phyloP scores from a whole-genome alignment of 352 stramenopile genomes.

The Globisporangium cylindrosporum region DNA sequence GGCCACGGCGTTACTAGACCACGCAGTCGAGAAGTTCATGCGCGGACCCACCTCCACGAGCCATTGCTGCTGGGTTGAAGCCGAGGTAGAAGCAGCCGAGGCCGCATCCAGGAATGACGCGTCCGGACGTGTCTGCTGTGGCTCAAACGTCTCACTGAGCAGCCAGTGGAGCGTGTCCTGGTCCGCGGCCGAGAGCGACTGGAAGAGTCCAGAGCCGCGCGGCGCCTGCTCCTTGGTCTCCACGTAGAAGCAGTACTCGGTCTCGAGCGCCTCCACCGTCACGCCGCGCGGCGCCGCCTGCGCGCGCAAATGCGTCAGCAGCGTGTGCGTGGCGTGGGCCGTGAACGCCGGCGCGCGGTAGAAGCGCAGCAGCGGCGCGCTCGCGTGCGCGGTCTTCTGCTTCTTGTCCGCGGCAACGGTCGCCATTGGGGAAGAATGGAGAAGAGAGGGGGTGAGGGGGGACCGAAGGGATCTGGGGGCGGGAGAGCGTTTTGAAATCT shows the following conservation, averaged over 20 bases:
- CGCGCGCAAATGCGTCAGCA: slow-evolving; percentile 39
- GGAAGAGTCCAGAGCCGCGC: slow-evolving; percentile 16
- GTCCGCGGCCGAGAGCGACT: slow-evolving; percentile 46
- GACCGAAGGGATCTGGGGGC: background rate
- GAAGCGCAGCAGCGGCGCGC: slow-evolving; percentile 57
- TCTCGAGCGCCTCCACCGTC: slow-evolving; percentile 67
- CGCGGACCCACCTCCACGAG: slow-evolving; percentile 97
- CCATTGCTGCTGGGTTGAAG: slow-evolving; percentile 33
- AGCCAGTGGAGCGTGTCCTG: slow-evolving; percentile 92
- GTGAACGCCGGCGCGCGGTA: slow-evolving; percentile 78
- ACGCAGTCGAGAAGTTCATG: slow-evolving; percentile 98
- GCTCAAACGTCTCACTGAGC: slow-evolving; percentile 96
- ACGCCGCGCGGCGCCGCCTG: slow-evolving; percentile 27
- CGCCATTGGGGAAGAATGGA: background rate
- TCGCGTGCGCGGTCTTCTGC: slow-evolving; percentile 49
- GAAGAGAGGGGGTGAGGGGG: background rate
- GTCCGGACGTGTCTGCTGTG: slow-evolving; percentile 62
- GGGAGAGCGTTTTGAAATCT: slow-evolving; percentile 6
- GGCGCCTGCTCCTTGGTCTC: slow-evolving; percentile 52
- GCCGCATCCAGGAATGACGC: slow-evolving; percentile 51
- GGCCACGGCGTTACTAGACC: slow-evolving; percentile 97
- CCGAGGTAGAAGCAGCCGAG: slow-evolving; percentile 7
- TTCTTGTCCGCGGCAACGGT: slow-evolving; percentile 52
- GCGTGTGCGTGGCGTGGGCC: slow-evolving; percentile 53
- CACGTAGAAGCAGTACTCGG: slow-evolving; percentile 98